Base-by-base conservation (phyloP, 495 filamentous ascomycete genomes). In the Eremomyces bilateralis region DNA sequence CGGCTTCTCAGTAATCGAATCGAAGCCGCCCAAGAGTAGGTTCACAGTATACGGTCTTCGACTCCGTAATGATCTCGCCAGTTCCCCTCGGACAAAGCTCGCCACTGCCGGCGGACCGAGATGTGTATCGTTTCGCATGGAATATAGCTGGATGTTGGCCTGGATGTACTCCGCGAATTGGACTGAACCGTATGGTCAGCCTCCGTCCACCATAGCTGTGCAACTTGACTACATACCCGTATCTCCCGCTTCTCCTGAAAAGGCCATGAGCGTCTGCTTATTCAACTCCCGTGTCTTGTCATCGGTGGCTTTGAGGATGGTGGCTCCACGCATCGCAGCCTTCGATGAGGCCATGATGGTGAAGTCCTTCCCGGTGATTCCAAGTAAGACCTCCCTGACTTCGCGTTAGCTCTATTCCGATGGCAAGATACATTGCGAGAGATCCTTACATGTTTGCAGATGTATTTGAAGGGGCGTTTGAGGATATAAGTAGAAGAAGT, bases 141-240 rank as follows among this genome's bases (percentile, higher is more conserved):
- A 80, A 58, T 99, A 99, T 50, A 99, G 76, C 56, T 85, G 78
- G 48, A 90, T 74, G 52, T 99, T 95, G 43, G 88, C 90, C 70
- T 94, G 83, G 59, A 95, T 83, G 61, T 82, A 95, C 63, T 99
- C 88, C 48, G 88, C 81, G 55, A 99, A 99, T 72, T 99, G 88
- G 33, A 95, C 88, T 91, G 53, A 42, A 29, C 22, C 29, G 1
- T 11, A 3, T 8, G 32, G 6, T 40, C 20, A 29, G 10, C 10
- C 30, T 17, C 20, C 12, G 10, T 12, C 10, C 16, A 28, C 11
- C 2, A 12, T 10, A 8, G 35, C 30, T 21, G 17, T 15, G 18
- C 22, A 34, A 31, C 31, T n/a, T 28, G 19, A 32, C 13, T 31
- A 34, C 18, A 42, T 65, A 93, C 85, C 71, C 44, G 90, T 95